These are phyloP conservation scores for Aspergillus novoparasiticus DNA, from an alignment of 2,329 filamentous ascomycete genomes.

Conservation along the genomic window DNA sequence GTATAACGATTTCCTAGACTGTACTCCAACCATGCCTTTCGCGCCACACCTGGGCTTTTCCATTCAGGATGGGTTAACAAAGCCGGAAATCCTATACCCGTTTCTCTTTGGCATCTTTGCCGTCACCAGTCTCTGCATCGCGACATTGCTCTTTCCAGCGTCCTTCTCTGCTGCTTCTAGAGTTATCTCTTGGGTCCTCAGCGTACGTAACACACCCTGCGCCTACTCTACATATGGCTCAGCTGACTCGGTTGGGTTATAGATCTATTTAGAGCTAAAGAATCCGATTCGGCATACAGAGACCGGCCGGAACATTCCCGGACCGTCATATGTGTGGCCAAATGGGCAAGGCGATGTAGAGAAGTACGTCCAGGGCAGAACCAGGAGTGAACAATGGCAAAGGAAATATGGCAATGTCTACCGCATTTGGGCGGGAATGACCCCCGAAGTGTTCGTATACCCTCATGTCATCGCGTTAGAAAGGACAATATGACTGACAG, in stretches of 20 bases:
- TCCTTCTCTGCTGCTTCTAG: not conserved
- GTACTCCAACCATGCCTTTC: not conserved
- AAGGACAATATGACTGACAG: not conserved
- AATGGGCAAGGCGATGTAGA: constrained; percentile 43
- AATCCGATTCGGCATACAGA: constrained; percentile 9
- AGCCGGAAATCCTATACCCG: not conserved
- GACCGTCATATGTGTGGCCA: constrained; percentile 28
- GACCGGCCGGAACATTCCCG: constrained; percentile 7
- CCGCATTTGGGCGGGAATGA: constrained; percentile 42
- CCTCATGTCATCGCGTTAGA: not conserved
- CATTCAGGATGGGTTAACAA: not conserved
- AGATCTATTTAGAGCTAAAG: not conserved
- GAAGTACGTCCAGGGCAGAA: constrained; percentile 44
- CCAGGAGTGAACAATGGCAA: constrained; percentile 38
- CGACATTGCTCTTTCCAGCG: not conserved
- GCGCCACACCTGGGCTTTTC: not conserved
- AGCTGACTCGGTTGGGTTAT: not conserved
- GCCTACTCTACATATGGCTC: not conserved
- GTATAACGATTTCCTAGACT: not conserved
- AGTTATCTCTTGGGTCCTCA: not conserved
- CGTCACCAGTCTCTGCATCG: not conserved
- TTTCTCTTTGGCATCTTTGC: not conserved
- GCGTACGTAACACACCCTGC: not conserved
- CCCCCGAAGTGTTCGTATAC: constrained; percentile 42
- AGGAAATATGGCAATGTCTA: constrained; percentile 40